Conservation (phyloP, 371 early-diverging fungal species). For the Lichtheimia ramosa region DNA sequence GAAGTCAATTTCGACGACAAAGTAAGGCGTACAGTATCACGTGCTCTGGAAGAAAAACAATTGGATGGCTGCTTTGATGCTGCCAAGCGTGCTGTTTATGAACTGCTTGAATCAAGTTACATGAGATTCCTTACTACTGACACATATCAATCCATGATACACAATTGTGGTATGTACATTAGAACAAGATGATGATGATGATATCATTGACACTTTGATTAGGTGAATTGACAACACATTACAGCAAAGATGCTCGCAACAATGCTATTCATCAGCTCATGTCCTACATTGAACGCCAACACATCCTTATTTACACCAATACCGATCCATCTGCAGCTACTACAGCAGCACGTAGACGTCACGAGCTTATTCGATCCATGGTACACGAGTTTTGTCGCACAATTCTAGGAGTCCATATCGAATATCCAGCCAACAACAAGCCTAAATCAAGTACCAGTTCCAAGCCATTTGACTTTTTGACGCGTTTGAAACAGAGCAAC, state of each 20-base stretch:
- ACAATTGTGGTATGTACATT: constrained; percentile 29
- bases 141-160: constrained; percentile 34
- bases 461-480: background rate
- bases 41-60: constrained; percentile 28
- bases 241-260: constrained; percentile 28
- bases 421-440: background rate
- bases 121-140: constrained; percentile 41
- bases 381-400: constrained; percentile 48
- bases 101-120: constrained; percentile 53
- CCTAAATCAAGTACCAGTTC: background rate
- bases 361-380: constrained; percentile 49
- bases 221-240: constrained; percentile 46
- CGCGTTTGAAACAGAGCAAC: background rate
- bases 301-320: constrained; percentile 28
- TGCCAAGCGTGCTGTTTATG: constrained; percentile 54
- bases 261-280: constrained; percentile 39
- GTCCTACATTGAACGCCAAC: constrained; percentile 34
- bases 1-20: constrained; percentile 63
- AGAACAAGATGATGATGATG: background rate
- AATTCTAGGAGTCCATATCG: constrained; percentile 38
- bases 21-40: constrained; percentile 35
- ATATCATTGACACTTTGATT: background rate
- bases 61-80: constrained; percentile 40
- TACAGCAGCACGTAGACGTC: constrained; percentile 25
- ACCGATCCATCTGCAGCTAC: constrained; percentile 17